phyloP scores from a whole-genome alignment of 2,329 filamentous ascomycete species.

The Metarhizium album region DNA sequence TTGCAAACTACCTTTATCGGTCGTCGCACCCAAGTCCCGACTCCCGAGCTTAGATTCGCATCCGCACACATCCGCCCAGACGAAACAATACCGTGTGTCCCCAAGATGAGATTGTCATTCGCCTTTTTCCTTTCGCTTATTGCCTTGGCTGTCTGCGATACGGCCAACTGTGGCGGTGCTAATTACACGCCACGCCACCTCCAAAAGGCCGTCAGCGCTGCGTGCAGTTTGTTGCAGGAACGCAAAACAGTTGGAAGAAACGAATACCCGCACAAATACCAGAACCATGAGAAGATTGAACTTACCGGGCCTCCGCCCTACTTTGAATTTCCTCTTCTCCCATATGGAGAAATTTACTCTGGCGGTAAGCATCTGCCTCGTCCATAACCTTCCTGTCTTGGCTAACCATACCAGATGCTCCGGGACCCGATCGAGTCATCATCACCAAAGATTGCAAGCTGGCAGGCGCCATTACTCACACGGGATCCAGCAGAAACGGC shows the following conservation, averaged over 20 bases:
- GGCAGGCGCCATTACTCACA: conserved; percentile 53
- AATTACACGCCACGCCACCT: conserved; percentile 38
- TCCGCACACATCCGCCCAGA: background rate
- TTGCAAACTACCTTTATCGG: background rate
- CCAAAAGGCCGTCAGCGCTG: conserved; percentile 35
- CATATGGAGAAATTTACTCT: conserved; percentile 36
- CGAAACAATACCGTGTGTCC: background rate
- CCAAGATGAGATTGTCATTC: conserved; percentile 4
- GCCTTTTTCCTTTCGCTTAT: conserved; percentile 9
- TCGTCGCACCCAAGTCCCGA: background rate
- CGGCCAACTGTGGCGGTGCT: conserved; percentile 38
- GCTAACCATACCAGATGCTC: conserved; percentile 32
- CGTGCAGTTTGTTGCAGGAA: conserved; percentile 38
- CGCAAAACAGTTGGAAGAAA: conserved; percentile 24
- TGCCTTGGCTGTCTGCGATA: conserved; percentile 10
- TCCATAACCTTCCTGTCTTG: conserved; percentile 1
- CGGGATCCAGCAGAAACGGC: conserved; percentile 3
- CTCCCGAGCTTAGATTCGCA: background rate
- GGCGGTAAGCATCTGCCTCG: conserved; percentile 32
- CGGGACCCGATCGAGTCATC: conserved; percentile 52
- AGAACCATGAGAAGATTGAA: conserved; percentile 52
- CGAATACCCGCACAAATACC: conserved; percentile 47
- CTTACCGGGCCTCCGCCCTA: conserved; percentile 45
- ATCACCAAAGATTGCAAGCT: conserved; percentile 42
- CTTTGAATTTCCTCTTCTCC: conserved; percentile 52